Evolutionary conservation across 2,329 filamentous ascomycete species (phyloP).

Genomic region (Scolecobasidium constrictum): DNA sequence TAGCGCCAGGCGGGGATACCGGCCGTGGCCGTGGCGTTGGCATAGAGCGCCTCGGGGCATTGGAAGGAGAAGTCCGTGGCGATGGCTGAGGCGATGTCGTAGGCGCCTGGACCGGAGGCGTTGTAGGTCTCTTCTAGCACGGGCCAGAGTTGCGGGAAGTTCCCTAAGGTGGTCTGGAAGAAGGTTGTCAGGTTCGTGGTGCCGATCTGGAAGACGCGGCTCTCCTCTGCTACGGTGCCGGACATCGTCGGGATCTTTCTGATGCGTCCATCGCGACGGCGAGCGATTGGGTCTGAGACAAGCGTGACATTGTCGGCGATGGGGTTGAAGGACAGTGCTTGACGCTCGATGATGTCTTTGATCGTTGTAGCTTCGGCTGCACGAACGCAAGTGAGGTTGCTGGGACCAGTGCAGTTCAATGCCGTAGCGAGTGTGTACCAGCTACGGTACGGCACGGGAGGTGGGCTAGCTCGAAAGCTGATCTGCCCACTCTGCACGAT

Average conservation of each 20-base stretch:
- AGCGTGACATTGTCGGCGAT: slow-evolving; percentile 5
- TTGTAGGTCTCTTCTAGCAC: neutral
- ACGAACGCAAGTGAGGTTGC: slow-evolving; percentile 7
- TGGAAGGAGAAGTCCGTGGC: neutral
- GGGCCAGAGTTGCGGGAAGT: neutral
- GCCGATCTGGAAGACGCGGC: slow-evolving; percentile 15
- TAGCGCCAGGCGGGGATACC: slow-evolving; percentile 4
- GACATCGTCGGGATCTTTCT: slow-evolving; percentile 23
- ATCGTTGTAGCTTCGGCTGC: slow-evolving; percentile 9
- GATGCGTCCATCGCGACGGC: slow-evolving; percentile 16
- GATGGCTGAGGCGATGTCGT: neutral
- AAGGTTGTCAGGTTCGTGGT: neutral
- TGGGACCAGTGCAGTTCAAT: slow-evolving; percentile 8
- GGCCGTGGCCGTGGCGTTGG: neutral
- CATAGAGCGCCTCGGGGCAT: neutral
- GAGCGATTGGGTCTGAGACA: slow-evolving; percentile 15
- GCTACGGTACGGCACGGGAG: slow-evolving; percentile 3
- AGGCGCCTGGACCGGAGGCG: neutral
- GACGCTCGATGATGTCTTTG: neutral
- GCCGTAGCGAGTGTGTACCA: slow-evolving; percentile 2
- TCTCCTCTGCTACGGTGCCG: slow-evolving; percentile 25
- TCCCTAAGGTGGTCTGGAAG: neutral
- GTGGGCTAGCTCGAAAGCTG: neutral
- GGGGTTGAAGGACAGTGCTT: no score
- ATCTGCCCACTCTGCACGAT: slow-evolving; percentile 16